Evolutionary conservation across 352 stramenopile species (phyloP), one percentile per base, ranked within the genome.

Genomic region (Phytophthora lateralis): DNA sequence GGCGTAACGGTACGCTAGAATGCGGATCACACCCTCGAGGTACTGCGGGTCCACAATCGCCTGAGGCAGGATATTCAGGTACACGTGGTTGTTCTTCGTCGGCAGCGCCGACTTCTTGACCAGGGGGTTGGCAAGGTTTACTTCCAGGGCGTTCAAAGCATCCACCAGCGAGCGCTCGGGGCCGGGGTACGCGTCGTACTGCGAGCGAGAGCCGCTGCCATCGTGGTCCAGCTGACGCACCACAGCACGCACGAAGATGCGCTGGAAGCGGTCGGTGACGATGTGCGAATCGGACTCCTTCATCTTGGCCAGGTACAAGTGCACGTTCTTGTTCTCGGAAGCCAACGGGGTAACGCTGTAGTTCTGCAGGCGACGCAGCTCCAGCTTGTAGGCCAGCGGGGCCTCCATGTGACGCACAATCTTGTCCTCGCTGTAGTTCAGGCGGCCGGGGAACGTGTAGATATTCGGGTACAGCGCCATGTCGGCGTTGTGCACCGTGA

Each of bases 371-470:
- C 98, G 91, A 55, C 87, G 81, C 69, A 99, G 85, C 65, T 99
- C 97, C n/a, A 99, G 88, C 80, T 99, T 97, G 80, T 98, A 98
- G 4, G 96, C 97, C 17, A 98, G 82, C 21, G 96, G 96, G 5
- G 98, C 97, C 73, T 99, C 98, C 63, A 99, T 99, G 82, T 99
- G 87, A 35, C 98, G 89, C 69, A 99, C 98, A 32, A 99, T 91
- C 54, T 92, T 85, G 77, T 99, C 97, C 85, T 99, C 98, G 37
- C 90, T 91, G 79, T 98, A 99, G 32, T 86, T 82, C 6, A 86
- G 71, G 30, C 86, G 85, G 46, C 82, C 81, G n/a, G 85, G 82
- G 76, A 96, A 96, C 55, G 88, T 96, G 83, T 96, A 96, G 61
- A 96, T 95, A 47, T 88, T 84, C 21, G 88, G 88, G 72, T 95